phyloP scores from a whole-genome alignment of 495 filamentous ascomycete genomes.

The Annulohypoxylon stygium region DNA sequence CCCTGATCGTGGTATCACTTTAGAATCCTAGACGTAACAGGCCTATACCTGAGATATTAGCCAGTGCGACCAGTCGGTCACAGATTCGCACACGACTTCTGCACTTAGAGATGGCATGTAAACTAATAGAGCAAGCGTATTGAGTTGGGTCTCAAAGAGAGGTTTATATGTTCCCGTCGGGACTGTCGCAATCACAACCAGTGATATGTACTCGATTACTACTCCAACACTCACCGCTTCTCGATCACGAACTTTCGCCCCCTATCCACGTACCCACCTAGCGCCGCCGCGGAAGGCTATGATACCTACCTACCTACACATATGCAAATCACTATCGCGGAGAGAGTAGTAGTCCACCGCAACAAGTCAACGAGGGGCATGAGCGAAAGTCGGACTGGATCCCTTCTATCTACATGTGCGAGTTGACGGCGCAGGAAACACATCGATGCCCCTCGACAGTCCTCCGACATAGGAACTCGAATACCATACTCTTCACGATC shows the following conservation, averaged over 20 bases:
- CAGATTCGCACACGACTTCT: neutral
- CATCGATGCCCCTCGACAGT: neutral
- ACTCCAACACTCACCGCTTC: conserved; percentile 6
- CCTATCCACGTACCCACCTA: neutral
- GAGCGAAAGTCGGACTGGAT: neutral
- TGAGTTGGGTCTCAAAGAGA: neutral
- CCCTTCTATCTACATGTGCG: neutral
- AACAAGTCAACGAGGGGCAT: neutral
- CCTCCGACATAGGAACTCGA: conserved; percentile 2
- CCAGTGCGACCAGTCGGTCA: neutral
- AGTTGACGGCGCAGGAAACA: neutral
- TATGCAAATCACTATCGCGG: neutral
- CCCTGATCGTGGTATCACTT: too few relatives aligned
- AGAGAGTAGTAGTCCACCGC: neutral
- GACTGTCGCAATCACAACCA: neutral
- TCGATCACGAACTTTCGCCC: neutral
- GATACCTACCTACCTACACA: neutral
- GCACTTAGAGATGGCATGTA: neutral
- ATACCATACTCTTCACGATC: neutral
- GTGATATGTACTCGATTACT: neutral
- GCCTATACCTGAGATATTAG: too few relatives aligned
- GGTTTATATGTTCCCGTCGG: neutral
- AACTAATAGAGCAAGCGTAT: neutral
- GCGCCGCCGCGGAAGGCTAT: neutral
- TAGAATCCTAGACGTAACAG: too few relatives aligned